Percentiles rank a stretch among this genome's conserved stretches.
Conservation (phyloP, 371 early-diverging fungal species). For the Mucor irregularis region DNA sequence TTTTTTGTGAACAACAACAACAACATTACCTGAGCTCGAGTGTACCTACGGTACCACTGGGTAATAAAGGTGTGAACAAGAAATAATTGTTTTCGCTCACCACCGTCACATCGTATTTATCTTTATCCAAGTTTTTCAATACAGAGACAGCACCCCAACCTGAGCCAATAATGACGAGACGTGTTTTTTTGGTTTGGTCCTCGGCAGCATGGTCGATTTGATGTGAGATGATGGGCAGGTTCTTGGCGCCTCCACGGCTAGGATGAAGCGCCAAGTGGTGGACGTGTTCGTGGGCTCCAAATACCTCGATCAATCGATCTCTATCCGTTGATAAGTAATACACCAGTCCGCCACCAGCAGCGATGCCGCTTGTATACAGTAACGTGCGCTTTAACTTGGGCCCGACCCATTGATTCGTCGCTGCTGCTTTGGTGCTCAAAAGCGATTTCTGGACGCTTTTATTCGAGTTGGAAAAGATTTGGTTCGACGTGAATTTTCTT, state of each 20-base stretch:
- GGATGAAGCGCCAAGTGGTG: slow-evolving; percentile 39
- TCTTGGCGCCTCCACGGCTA: slow-evolving; percentile 34
- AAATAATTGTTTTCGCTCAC: slow-evolving; percentile 79
- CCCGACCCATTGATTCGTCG: slow-evolving; percentile 8
- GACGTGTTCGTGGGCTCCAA: slow-evolving; percentile 29
- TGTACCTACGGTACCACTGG: slow-evolving; percentile 81
- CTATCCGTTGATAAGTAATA: slow-evolving; percentile 31
- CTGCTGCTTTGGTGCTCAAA: not conserved
- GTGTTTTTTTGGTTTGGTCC: slow-evolving; percentile 42
- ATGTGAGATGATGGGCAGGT: slow-evolving; percentile 32
- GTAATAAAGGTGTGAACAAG: slow-evolving; percentile 84
- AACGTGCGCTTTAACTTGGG: slow-evolving; percentile 7
- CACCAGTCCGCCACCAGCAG: not conserved
- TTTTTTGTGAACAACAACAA: not conserved
- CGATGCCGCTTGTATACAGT: not conserved
- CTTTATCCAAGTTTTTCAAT: slow-evolving; percentile 64
- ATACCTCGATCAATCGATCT: slow-evolving; percentile 18
- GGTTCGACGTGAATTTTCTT: not conserved
- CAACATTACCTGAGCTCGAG: slow-evolving; percentile 66
- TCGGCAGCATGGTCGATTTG: slow-evolving; percentile 32
- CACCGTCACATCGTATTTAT: slow-evolving; percentile 74
- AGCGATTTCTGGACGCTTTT: not conserved
- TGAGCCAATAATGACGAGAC: slow-evolving; percentile 76
- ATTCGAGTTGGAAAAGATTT: not conserved
- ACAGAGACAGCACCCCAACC: slow-evolving; percentile 76